Percentiles rank a stretch among this genome's conserved stretches.
These are phyloP conservation scores for Paxillus ammoniavirescens DNA, from an alignment of 768 basidiomycete species.

Conservation along the genomic window DNA sequence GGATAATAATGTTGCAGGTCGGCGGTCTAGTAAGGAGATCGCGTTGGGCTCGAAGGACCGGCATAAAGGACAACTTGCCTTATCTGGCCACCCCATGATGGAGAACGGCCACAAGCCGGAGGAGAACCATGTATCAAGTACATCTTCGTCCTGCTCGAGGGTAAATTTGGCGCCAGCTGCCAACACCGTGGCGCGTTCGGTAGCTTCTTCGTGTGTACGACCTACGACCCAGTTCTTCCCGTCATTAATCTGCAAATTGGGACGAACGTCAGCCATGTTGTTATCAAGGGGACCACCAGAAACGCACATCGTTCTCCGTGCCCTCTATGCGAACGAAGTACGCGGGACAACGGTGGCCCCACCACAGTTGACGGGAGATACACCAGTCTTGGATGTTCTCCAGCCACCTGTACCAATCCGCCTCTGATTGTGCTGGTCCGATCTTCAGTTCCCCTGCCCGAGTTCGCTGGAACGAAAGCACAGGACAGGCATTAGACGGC, in stretches of 20 bases:
- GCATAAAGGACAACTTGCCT: conserved; percentile 43
- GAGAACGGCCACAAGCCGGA: conserved; percentile 98
- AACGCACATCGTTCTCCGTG: conserved; percentile 57
- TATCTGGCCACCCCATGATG: conserved; percentile 96
- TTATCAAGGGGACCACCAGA: not conserved
- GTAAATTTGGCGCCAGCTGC: conserved; percentile 67
- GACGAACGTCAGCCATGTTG: not conserved
- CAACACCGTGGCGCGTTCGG: conserved; percentile 64
- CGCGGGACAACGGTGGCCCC: conserved; percentile 96
- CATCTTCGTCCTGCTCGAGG: conserved; percentile 93
- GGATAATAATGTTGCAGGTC: conserved; percentile 88
- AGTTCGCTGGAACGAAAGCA: conserved; percentile 60
- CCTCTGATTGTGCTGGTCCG: conserved; percentile 80
- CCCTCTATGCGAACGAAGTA: conserved; percentile 90
- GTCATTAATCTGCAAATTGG: conserved; percentile 49
- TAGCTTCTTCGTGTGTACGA: conserved; percentile 73
- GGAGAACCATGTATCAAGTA: conserved; percentile 99
- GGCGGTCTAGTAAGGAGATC: conserved; percentile 47
- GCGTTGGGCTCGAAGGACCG: not conserved
- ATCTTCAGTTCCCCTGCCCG: conserved; percentile 84
- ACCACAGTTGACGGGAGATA: conserved; percentile 98
- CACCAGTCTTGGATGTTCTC: conserved; percentile 98
- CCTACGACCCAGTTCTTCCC: conserved; percentile 92
- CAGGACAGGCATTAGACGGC: not conserved
- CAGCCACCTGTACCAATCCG: conserved; percentile 96